Conservation (phyloP, 805 yeast genomes). For the Teunomyces atbi region DNA sequence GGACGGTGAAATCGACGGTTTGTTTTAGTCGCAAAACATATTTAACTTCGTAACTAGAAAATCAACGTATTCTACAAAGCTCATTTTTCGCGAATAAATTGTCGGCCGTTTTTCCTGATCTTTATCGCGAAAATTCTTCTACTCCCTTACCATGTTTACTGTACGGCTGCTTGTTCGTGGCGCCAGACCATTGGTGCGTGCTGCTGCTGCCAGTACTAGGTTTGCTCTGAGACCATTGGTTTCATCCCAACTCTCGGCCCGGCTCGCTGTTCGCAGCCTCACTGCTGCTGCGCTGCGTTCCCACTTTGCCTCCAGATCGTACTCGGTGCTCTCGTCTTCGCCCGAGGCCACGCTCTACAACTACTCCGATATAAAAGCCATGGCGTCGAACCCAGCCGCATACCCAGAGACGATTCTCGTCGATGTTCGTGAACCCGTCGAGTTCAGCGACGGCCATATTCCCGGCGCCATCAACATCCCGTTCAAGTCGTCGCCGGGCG, state of each 20-base stretch:
- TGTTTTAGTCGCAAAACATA: slow-evolving; percentile 49
- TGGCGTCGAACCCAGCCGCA: slow-evolving; percentile 42
- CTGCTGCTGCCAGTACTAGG: not conserved
- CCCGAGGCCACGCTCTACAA: slow-evolving; percentile 48
- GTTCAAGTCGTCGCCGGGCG: slow-evolving; percentile 88
- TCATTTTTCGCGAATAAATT: not conserved
- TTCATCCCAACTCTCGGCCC: too few species aligned
- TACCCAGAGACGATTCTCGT: slow-evolving; percentile 55
- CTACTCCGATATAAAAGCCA: slow-evolving; percentile 49
- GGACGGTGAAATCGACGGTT: slow-evolving; percentile 79
- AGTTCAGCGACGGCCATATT: slow-evolving; percentile 68
- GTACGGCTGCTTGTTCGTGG: slow-evolving; percentile 3
- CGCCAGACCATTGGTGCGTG: not conserved
- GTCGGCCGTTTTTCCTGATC: not conserved
- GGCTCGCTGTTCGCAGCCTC: too few species aligned
- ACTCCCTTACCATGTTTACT: not conserved
- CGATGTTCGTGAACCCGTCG: slow-evolving; percentile 92
- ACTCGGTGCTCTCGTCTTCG: slow-evolving; percentile 38
- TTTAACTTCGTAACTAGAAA: not conserved
- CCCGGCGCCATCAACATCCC: slow-evolving; percentile 89
- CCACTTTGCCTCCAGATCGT: slow-evolving; percentile 16
- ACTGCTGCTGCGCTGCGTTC: too few species aligned
- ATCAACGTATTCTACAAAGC: not conserved
- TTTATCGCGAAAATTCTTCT: slow-evolving; percentile 1
- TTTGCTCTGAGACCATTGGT: not conserved